These are phyloP conservation scores for Parachaetomium inaequale DNA, from an alignment of 495 filamentous ascomycete species.

Conservation along the genomic window DNA sequence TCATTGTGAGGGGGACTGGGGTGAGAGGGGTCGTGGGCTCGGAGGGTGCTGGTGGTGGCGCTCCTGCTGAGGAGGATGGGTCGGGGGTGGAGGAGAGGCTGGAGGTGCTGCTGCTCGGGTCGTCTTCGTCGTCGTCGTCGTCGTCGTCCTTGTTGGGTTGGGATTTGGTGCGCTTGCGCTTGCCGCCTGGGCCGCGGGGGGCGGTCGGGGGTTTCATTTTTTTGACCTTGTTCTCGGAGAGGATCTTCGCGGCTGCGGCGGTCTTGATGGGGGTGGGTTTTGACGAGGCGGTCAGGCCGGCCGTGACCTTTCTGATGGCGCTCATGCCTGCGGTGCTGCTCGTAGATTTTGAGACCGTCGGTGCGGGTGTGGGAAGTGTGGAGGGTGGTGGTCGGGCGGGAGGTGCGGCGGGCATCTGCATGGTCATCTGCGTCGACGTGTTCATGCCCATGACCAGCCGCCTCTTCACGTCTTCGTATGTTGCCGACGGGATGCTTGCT, in stretches of 20 bases:
- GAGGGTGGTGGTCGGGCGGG: background rate
- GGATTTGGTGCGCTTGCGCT: constrained; percentile 24
- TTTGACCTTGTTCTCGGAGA: constrained; percentile 28
- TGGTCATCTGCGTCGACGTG: constrained; percentile 47
- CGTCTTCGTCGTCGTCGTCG: constrained; percentile 9
- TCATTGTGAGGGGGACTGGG: constrained; percentile 57
- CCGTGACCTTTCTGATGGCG: constrained; percentile 32
- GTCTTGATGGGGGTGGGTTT: constrained; percentile 19
- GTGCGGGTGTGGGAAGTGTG: background rate
- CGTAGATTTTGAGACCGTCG: background rate
- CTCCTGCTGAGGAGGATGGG: background rate
- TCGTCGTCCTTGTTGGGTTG: constrained; percentile 11
- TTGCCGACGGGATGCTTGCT: constrained; percentile 33
- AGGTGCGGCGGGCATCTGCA: constrained; percentile 31
- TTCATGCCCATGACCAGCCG: constrained; percentile 49
- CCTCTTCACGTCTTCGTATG: constrained; percentile 48
- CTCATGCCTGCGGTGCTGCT: constrained; percentile 21
- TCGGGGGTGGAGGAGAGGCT: constrained; percentile 14
- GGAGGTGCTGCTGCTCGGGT: constrained; percentile 17
- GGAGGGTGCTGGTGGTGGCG: constrained; percentile 13
- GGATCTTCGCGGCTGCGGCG: constrained; percentile 10
- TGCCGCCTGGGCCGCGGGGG: constrained; percentile 2
- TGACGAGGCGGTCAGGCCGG: constrained; percentile 21
- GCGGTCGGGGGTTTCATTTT: constrained; percentile 20
- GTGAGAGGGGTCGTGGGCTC: constrained; percentile 22